A percentile compares a stretch with the other conserved stretches of the same genome.
Evolutionary conservation across 176 grass and related monocot species (phyloP).

Genomic region (Carex pumila): DNA sequence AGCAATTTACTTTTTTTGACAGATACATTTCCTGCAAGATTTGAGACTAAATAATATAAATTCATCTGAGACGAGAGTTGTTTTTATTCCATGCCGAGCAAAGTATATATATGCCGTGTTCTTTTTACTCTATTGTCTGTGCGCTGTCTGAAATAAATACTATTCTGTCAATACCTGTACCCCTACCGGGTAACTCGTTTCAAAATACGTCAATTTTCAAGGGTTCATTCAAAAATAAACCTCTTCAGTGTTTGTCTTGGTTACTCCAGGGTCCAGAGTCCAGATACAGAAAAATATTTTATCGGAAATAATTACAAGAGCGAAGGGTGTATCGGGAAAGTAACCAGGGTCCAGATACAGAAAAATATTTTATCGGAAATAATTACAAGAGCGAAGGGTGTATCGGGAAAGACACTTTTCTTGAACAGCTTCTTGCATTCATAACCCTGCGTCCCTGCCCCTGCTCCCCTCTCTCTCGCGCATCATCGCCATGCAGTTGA

Average conservation of each 20-base stretch:
- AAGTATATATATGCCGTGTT: too few species aligned
- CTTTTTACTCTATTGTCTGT: too few species aligned
- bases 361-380: background rate
- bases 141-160: too few species aligned
- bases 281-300: background rate
- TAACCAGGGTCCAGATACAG: background rate
- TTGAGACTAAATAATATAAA: too few species aligned
- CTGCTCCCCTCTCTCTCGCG: background rate
- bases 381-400: background rate
- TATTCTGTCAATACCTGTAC: too few species aligned
- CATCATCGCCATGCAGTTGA: constrained; percentile 5
- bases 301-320: background rate
- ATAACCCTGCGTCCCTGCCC: background rate
- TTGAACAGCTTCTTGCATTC: background rate
- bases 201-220: background rate
- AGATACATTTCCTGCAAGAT: too few species aligned
- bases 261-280: too few species aligned
- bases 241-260: background rate
- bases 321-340: background rate
- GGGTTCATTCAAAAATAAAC: background rate
- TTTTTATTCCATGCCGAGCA: too few species aligned
- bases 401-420: background rate
- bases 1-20: background rate
- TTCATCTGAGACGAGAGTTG: too few species aligned
- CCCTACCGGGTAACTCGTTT: background rate